These are phyloP conservation scores for Lodderomyces beijingensis DNA, from an alignment of 1,139 yeast species.

Conservation along the genomic window DNA sequence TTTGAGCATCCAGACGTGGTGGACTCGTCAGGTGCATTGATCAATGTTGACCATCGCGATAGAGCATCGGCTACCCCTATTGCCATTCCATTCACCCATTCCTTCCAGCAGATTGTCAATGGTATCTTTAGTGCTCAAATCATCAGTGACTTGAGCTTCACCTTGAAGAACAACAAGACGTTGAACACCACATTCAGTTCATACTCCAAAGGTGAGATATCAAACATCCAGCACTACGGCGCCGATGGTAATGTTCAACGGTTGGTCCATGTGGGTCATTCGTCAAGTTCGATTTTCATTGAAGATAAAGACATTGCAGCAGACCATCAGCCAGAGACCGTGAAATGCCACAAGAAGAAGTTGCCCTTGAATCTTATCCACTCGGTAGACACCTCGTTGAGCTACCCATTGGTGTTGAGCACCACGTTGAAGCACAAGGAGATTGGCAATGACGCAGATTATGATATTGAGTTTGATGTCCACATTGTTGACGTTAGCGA, in stretches of 20 bases:
- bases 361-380: conserved; percentile 14
- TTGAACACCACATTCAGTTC: conserved; percentile 25
- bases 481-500: conserved; percentile 15
- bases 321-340: conserved; percentile 4
- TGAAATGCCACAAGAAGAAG: conserved; percentile 3
- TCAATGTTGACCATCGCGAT: conserved; percentile 18
- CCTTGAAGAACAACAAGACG: conserved; percentile 30
- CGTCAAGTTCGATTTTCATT: conserved; percentile 17
- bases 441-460: conserved; percentile 11
- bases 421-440: conserved; percentile 9
- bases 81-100: conserved; percentile 29
- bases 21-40: conserved; percentile 35
- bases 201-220: conserved; percentile 24
- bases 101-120: conserved; percentile 33
- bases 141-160: conserved; percentile 27
- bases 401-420: conserved; percentile 23
- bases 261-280: conserved; percentile 25
- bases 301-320: conserved; percentile 13
- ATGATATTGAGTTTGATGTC: conserved; percentile 18
- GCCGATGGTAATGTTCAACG: conserved; percentile 28
- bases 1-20: conserved; percentile 50
- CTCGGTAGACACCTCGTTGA: conserved; percentile 14
- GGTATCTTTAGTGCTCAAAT: conserved; percentile 28
- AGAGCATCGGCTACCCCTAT: conserved; percentile 16
- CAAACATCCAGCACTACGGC: conserved; percentile 30